Evolutionary conservation across 2,329 filamentous ascomycete genomes (phyloP).

Genomic region (Aspergillus aculeatus): DNA sequence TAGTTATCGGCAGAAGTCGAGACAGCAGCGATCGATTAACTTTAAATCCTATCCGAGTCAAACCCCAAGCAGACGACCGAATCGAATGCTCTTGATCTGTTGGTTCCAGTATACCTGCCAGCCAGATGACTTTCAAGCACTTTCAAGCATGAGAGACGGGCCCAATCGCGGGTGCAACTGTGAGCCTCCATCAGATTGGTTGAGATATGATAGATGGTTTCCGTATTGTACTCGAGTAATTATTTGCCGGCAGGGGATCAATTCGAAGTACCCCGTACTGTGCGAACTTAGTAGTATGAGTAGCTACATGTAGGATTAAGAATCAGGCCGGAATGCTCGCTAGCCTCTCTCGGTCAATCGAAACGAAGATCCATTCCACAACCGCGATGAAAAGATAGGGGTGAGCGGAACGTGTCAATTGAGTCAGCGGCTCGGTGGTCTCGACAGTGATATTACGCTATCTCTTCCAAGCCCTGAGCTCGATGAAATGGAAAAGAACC

Average conservation of each 20-base stretch:
- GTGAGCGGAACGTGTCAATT: background rate
- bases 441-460: too few species aligned
- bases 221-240: background rate
- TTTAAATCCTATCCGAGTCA: slow-evolving; percentile 14
- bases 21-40: slow-evolving; percentile 12
- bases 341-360: background rate
- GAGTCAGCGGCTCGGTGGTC: background rate
- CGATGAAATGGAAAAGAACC: background rate
- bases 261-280: background rate
- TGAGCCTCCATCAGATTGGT: background rate
- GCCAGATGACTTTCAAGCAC: background rate
- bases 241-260: background rate
- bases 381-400: slow-evolving; percentile 3
- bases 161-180: background rate
- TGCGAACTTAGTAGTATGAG: background rate
- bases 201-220: background rate
- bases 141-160: background rate
- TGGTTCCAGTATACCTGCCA: background rate
- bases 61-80: background rate
- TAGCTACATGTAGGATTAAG: background rate
- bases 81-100: background rate
- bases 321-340: slow-evolving; percentile 4
- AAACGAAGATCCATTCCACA: slow-evolving; percentile 2
- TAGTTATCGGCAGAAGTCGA: slow-evolving; percentile 2
- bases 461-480: background rate